These are phyloP conservation scores for Fagopyrum homotropicum DNA, from an alignment of 148 eudicot species.

Conservation along the genomic window DNA sequence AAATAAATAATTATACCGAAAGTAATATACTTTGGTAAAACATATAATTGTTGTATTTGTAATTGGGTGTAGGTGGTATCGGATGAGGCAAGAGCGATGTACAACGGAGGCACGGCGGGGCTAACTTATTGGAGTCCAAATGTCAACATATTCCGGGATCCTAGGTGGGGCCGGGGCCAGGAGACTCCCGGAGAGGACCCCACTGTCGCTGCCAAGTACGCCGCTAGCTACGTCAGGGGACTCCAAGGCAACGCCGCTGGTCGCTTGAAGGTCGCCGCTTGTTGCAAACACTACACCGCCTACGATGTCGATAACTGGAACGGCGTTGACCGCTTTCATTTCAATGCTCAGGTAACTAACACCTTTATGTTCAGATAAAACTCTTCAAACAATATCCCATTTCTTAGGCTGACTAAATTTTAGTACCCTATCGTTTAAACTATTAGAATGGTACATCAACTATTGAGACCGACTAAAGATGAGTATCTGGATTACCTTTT, in stretches of 20 bases:
- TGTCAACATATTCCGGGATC: conserved; percentile 92
- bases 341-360: conserved; percentile 31
- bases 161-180: conserved; percentile 94
- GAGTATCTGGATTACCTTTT: too few species aligned
- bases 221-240: conserved; percentile 72
- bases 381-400: too few species aligned
- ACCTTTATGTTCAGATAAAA: too few species aligned
- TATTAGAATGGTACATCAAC: too few species aligned
- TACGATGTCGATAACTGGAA: conserved; percentile 44
- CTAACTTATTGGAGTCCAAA: conserved; percentile 95
- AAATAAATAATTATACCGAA: too few species aligned
- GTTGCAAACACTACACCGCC: conserved; percentile 59
- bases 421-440: too few species aligned
- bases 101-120: conserved; percentile 83
- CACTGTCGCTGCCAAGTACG: conserved; percentile 49
- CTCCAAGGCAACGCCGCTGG: conserved; percentile 51
- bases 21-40: background rate
- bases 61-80: conserved; percentile 55
- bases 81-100: conserved; percentile 93
- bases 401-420: too few species aligned
- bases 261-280: conserved; percentile 79
- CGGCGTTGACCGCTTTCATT: conserved; percentile 34
- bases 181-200: conserved; percentile 99
- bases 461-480: too few species aligned
- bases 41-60: background rate